A percentile compares a stretch with the other conserved stretches of the same genome.
These are phyloP conservation scores for Malus sieversii DNA, from an alignment of 306 rosid genomes.

Conservation along the genomic window DNA sequence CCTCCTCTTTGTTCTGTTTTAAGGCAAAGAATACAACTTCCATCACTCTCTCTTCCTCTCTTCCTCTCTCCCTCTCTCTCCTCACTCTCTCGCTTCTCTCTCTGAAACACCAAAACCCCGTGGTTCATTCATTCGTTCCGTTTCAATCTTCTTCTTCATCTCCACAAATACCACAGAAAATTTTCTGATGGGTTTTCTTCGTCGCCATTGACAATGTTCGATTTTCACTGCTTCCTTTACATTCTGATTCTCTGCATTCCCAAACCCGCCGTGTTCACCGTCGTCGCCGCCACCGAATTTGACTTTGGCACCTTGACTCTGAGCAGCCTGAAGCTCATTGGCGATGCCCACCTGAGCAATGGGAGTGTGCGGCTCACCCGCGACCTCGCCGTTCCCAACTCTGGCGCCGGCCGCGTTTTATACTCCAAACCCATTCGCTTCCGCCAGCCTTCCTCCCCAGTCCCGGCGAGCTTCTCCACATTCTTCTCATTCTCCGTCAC, in stretches of 20 bases:
- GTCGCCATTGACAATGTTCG: conserved; percentile 37
- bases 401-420: conserved; percentile 76
- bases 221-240: background rate
- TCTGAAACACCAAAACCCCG: conserved; percentile 8
- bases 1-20: conserved; percentile 8
- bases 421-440: conserved; percentile 60
- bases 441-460: conserved; percentile 38
- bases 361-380: conserved; percentile 74
- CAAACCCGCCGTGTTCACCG: background rate
- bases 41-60: background rate
- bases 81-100: conserved; percentile 5
- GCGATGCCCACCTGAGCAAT: conserved; percentile 88
- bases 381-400: conserved; percentile 86
- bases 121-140: conserved; percentile 10
- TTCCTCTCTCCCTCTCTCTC: conserved; percentile 13
- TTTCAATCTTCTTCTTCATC: conserved; percentile 11
- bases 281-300: conserved; percentile 42
- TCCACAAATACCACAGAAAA: background rate
- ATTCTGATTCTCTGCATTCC: background rate
- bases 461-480: conserved; percentile 67
- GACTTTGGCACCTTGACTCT: conserved; percentile 73
- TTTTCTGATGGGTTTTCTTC: conserved; percentile 23
- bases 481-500: conserved; percentile 74
- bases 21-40: conserved; percentile 24
- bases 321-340: conserved; percentile 65